Conservation (phyloP, 202 grass and related monocot species). For the Zoysia matrella region DNA sequence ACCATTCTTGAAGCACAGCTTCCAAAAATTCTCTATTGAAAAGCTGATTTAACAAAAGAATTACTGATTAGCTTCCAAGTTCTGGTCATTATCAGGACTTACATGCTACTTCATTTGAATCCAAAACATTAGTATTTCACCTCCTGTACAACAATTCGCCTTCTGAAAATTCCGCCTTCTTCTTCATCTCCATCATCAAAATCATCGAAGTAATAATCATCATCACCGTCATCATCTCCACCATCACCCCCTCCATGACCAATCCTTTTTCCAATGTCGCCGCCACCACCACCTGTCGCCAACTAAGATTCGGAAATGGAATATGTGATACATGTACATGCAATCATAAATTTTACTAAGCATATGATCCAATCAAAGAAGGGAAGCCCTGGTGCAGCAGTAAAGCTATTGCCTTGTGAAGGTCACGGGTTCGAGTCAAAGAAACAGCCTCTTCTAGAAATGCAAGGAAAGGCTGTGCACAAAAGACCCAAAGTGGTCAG, state of each 20-base stretch:
- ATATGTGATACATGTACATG: constrained; percentile 11
- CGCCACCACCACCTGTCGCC: constrained; percentile 90
- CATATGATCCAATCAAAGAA: neutral
- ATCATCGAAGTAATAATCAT: no score
- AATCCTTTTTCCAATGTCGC: constrained; percentile 70
- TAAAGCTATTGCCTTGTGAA: no score
- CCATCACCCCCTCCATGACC: no score
- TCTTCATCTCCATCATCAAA: no score
- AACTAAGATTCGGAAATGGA: constrained; percentile 56
- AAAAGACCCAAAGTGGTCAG: no score
- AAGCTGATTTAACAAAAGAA: constrained; percentile 61
- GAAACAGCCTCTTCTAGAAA: no score
- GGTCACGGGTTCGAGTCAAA: no score
- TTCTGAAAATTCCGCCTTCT: no score
- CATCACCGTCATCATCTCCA: no score
- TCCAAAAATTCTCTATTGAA: constrained; percentile 95
- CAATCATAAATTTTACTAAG: constrained; percentile 25
- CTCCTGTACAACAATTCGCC: neutral
- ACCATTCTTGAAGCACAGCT: constrained; percentile 50
- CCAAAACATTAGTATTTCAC: constrained; percentile 55
- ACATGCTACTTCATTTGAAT: constrained; percentile 11
- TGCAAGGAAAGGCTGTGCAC: no score
- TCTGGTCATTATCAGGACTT: constrained; percentile 2
- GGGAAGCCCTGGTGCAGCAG: no score
- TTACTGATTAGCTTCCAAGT: constrained; percentile 35